These are phyloP conservation scores for Soucietia sequanensis DNA, from an alignment of 805 yeast species.

Conservation along the genomic window DNA sequence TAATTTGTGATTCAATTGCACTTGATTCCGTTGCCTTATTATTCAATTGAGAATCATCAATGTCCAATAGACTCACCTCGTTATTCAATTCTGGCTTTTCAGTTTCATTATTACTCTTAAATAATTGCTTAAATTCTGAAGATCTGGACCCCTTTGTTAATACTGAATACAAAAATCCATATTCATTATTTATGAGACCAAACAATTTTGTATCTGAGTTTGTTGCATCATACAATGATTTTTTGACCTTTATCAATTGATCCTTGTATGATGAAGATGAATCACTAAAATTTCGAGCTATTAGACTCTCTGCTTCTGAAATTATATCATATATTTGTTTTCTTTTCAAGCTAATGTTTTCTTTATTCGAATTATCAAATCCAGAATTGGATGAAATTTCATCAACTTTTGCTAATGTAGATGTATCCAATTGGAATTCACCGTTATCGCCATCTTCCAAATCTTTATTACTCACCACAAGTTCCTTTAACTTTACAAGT, in stretches of 20 bases:
- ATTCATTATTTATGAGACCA: conserved; percentile 40
- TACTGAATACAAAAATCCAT: conserved; percentile 20
- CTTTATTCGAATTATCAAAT: conserved; percentile 36
- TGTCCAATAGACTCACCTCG: conserved; percentile 59
- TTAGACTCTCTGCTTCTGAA: conserved; percentile 28
- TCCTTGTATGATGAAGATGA: conserved; percentile 35
- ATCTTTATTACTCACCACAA: conserved; percentile 16
- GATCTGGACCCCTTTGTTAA: conserved; percentile 43
- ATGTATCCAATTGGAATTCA: conserved; percentile 25
- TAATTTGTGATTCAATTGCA: conserved; percentile 35
- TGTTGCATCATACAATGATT: conserved; percentile 60
- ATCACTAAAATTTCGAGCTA: not conserved
- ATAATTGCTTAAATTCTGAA: conserved; percentile 35
- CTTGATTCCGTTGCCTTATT: conserved; percentile 13
- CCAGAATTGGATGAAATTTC: conserved; percentile 24
- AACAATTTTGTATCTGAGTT: conserved; percentile 56
- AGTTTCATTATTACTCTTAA: conserved; percentile 12
- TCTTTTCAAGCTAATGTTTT: conserved; percentile 28
- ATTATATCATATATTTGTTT: conserved; percentile 36
- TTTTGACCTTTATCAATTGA: conserved; percentile 55
- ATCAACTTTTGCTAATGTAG: conserved; percentile 9
- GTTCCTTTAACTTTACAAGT: conserved; percentile 51
- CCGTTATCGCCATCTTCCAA: conserved; percentile 1
- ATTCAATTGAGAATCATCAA: conserved; percentile 50
- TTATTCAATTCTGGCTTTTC: conserved; percentile 8